Evolutionary conservation across 2,329 filamentous ascomycete species (phyloP), one percentile per base, ranked within the genome.

Genomic region (Claviceps citrina): DNA sequence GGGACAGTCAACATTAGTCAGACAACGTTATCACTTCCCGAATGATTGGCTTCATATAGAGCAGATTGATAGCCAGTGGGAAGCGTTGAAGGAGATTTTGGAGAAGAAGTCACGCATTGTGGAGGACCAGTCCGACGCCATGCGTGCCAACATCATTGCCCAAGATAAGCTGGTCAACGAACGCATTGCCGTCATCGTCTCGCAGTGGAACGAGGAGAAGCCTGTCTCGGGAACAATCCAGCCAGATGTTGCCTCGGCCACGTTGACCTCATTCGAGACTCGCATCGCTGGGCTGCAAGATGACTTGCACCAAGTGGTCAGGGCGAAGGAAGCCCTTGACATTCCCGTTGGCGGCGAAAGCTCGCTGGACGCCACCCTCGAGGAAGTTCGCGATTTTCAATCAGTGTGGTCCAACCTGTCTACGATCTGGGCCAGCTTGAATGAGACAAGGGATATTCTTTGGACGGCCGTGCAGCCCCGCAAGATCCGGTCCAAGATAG

Each of bases 301-400:
- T 31, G 87, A 98, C 55, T 83, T 82, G 20, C 81, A 91, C 43
- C 94, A 94, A 77, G 86, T 99, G 12, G 81, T 84, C 5, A 94
- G 86, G 59, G 93, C 93, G 3, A 98, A 96, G 61, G 91, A 99
- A 59, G 91, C 91, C 4, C 76, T 99, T 31, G 86, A 94, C 55
- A 72, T 99, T 31, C 83, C 89, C 3, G 73, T 82, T 3, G 82
- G 76, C 40, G 68, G 80, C 0, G 84, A 94, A 50, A 83, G 81
- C 38, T 78, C 81, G n/a, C 74, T 99, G 18, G 70, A 75, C n/a
- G 74, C 81, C 20, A 82, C 95, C 7, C 69, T 96, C 13, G 89
- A 96, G 57, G 91, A 99, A 62, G 86, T 99, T 2, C 85, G 93
- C 46, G 91, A 99, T 60, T 98, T 98, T 66, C 93, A 94, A 63